Evolutionary conservation across 139 green algal species (phyloP).

Genomic region (Mesotaenium endlicherianum): DNA sequence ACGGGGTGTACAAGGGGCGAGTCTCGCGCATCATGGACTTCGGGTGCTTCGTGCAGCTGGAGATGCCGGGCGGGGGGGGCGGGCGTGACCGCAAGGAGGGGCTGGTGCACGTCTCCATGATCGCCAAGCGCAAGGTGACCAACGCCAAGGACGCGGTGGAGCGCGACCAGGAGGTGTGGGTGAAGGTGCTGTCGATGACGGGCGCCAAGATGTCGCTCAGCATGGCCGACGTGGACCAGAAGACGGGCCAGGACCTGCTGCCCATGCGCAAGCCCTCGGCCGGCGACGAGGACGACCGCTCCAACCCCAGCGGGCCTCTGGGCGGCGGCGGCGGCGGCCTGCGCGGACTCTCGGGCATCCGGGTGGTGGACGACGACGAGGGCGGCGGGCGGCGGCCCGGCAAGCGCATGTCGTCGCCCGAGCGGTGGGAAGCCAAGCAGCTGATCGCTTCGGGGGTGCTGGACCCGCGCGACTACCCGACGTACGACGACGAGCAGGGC

Average conservation of each 20-base stretch:
- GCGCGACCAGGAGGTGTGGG: constrained; percentile 63
- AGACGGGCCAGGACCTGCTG: constrained; percentile 75
- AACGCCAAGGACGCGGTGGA: constrained; percentile 76
- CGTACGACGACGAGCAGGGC: constrained; percentile 78
- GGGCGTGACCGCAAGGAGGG: constrained; percentile 70
- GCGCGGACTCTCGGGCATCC: constrained; percentile 82
- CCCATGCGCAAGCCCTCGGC: constrained; percentile 46
- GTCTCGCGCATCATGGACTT: constrained; percentile 91
- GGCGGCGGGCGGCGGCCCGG: constrained; percentile 51
- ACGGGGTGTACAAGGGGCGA: constrained; percentile 68
- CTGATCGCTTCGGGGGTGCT: constrained; percentile 81
- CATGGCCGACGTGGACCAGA: constrained; percentile 96
- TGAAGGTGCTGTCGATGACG: constrained; percentile 72
- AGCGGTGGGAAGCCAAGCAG: constrained; percentile 81
- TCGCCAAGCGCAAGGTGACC: constrained; percentile 66
- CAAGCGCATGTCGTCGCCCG: constrained; percentile 69
- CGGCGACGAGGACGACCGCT: constrained; percentile 39
- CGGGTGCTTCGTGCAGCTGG: constrained; percentile 93
- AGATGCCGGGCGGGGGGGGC: constrained; percentile 44
- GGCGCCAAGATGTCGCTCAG: constrained; percentile 70
- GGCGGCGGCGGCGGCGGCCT: constrained; percentile 52
- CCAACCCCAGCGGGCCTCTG: constrained; percentile 48
- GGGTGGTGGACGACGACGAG: constrained; percentile 51
- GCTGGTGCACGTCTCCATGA: constrained; percentile 88
- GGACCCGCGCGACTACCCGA: constrained; percentile 80